Evolutionary conservation across 768 basidiomycete species (phyloP), one percentile per base, ranked within the genome.

Genomic region (Cystobasidium onofrii): DNA sequence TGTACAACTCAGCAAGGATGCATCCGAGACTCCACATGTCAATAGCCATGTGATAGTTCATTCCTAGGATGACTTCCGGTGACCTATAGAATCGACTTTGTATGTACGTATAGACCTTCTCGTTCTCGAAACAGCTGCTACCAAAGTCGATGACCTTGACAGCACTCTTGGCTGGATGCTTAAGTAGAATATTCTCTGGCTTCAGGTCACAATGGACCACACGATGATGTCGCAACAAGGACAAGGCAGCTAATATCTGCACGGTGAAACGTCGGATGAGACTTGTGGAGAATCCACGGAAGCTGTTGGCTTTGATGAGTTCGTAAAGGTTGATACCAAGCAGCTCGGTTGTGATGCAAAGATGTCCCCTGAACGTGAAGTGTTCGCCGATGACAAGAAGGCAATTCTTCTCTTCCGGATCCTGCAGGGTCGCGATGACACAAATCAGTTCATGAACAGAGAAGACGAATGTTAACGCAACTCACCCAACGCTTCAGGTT

Each of bases 41-140:
- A 63, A 80, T 79, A 3, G 91, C 93, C 92, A 96, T 98, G 80
- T 95, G 92, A 81, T 99, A 99, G 81, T 93, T 96, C 90, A 95
- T 91, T 66, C 96, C 96, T 44, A 99, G 86, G 71, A 99, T 99
- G 77, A 99, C 95, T 82, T 99, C 96, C 1, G 96, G 96, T 23
- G 93, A 96, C n/a, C 96, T 92, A 83, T 99, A 99, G 84, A 99
- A 99, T 50, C 96, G 91, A 83, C 92, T 95, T 82, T 98, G 96
- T 76, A 99, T 98, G 80, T 99, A 99, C 0, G 96, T 99, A 81
- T 98, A 99, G 76, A 99, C 96, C 84, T 97, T 97, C 83, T 98
- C 96, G 77, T 95, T 89, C 80, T 98, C 96, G 76, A 97, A 89
- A 81, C 96, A 99, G 79, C 93, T 96, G 77, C 92, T 95, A 57